A percentile compares a stretch with the other conserved stretches of the same genome.
These are phyloP conservation scores for Pneumocystis wakefieldiae DNA, from an alignment of 1,139 yeast genomes.

Conservation along the genomic window DNA sequence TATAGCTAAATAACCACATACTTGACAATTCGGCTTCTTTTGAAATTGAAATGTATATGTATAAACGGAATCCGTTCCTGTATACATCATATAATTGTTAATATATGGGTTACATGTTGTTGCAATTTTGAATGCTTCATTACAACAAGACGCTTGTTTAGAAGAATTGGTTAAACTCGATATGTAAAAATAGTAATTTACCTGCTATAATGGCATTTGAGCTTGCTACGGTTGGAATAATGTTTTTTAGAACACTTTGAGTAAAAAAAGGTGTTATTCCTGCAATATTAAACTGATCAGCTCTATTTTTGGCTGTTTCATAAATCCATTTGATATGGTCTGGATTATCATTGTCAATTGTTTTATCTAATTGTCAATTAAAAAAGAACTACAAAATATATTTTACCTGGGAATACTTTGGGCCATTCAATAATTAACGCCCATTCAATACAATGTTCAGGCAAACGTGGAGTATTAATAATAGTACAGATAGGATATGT, in stretches of 20 bases:
- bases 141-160: slow-evolving; percentile 59
- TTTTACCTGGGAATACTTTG: slow-evolving; percentile 27
- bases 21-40: slow-evolving; percentile 49
- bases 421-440: slow-evolving; percentile 72
- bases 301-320: slow-evolving; percentile 42
- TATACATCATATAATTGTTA: slow-evolving; percentile 74
- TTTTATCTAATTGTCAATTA: not conserved
- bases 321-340: slow-evolving; percentile 57
- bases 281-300: slow-evolving; percentile 44
- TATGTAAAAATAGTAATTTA: not conserved
- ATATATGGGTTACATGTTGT: slow-evolving; percentile 54
- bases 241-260: slow-evolving; percentile 78
- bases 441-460: slow-evolving; percentile 94
- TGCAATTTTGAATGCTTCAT: slow-evolving; percentile 67
- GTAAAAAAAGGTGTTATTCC: slow-evolving; percentile 63
- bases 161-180: not conserved
- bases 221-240: slow-evolving; percentile 87
- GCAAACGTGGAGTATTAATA: slow-evolving; percentile 81
- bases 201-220: slow-evolving; percentile 79
- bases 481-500: slow-evolving; percentile 88
- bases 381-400: not conserved
- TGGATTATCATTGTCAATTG: slow-evolving; percentile 51
- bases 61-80: slow-evolving; percentile 65
- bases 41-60: slow-evolving; percentile 56
- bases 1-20: slow-evolving; percentile 46